A percentile compares a stretch with the other conserved stretches of the same genome.
phyloP scores from a whole-genome alignment of 305 asterid genomes.

The Petunia hybrid region DNA sequence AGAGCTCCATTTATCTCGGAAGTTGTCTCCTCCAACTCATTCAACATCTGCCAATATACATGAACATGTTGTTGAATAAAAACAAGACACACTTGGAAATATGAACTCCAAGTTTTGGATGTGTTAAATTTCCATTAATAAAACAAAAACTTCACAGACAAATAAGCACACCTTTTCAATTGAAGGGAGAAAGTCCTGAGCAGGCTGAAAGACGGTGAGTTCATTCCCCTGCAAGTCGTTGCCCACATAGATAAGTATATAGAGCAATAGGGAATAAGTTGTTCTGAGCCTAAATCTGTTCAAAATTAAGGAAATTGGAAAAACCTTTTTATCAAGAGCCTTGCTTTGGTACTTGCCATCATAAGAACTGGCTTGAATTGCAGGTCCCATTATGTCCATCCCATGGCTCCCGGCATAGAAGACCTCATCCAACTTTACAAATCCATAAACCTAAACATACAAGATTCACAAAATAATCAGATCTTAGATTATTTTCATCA shows the following conservation, averaged over 20 bases:
- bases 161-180: slow-evolving; percentile 54
- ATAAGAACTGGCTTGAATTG: slow-evolving; percentile 44
- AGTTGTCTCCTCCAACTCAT: slow-evolving; percentile 54
- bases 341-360: slow-evolving; percentile 54
- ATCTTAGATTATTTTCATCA: background rate
- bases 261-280: background rate
- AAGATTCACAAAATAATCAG: background rate
- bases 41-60: slow-evolving; percentile 55
- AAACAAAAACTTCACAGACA: background rate
- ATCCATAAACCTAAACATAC: slow-evolving; percentile 63
- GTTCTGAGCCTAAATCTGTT: background rate
- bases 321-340: slow-evolving; percentile 54
- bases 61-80: background rate
- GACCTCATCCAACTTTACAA: slow-evolving; percentile 76
- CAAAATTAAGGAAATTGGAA: background rate
- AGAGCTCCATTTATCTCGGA: slow-evolving; percentile 61
- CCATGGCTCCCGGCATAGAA: slow-evolving; percentile 98
- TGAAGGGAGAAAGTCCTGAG: slow-evolving; percentile 71
- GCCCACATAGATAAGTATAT: background rate
- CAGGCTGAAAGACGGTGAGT: slow-evolving; percentile 76
- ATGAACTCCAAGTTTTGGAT: background rate
- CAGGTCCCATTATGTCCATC: slow-evolving; percentile 91
- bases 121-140: background rate
- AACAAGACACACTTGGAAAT: background rate
- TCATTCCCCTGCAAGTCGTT: slow-evolving; percentile 57